These are phyloP conservation scores for Calycina marina DNA, from an alignment of 2,329 filamentous ascomycete genomes.

Conservation along the genomic window DNA sequence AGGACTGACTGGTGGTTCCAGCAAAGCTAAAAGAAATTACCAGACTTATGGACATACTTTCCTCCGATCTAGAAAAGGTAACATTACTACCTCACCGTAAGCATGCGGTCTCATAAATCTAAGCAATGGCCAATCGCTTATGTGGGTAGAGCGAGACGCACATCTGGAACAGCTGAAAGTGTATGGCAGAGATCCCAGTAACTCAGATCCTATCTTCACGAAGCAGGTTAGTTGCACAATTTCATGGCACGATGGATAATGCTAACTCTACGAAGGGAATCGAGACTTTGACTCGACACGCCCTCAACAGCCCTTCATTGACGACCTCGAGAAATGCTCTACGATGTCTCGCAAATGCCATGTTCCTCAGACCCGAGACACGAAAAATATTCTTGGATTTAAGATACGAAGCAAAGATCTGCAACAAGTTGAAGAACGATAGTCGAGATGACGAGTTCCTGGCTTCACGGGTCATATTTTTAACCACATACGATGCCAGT, in stretches of 20 bases:
- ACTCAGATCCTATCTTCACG: slow-evolving; percentile 77
- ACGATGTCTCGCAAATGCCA: slow-evolving; percentile 71
- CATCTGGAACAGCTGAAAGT: slow-evolving; percentile 60
- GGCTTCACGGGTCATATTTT: slow-evolving; percentile 61
- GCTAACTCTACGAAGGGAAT: slow-evolving; percentile 45
- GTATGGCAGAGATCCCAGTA: slow-evolving; percentile 54
- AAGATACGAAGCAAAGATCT: slow-evolving; percentile 51
- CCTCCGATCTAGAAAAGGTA: slow-evolving; percentile 44
- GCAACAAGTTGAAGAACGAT: slow-evolving; percentile 56
- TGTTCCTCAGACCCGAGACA: slow-evolving; percentile 54
- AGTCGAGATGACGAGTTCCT: slow-evolving; percentile 79
- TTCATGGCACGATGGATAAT: slow-evolving; percentile 1
- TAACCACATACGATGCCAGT: slow-evolving; percentile 65
- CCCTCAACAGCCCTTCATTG: slow-evolving; percentile 49
- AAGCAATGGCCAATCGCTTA: slow-evolving; percentile 3
- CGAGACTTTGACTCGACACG: slow-evolving; percentile 54
- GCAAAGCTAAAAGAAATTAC: slow-evolving; percentile 56
- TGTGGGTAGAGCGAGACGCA: slow-evolving; percentile 41
- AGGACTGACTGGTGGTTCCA: slow-evolving; percentile 22
- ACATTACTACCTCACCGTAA: slow-evolving; percentile 45
- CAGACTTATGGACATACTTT: slow-evolving; percentile 45
- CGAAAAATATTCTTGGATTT: slow-evolving; percentile 62
- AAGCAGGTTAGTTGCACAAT: slow-evolving; percentile 47
- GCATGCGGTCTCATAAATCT: slow-evolving; percentile 15
- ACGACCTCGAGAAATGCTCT: slow-evolving; percentile 61